Evolutionary conservation across 1,284 basidiomycete species (phyloP).

Genomic region (Xerocomus minutiporus): DNA sequence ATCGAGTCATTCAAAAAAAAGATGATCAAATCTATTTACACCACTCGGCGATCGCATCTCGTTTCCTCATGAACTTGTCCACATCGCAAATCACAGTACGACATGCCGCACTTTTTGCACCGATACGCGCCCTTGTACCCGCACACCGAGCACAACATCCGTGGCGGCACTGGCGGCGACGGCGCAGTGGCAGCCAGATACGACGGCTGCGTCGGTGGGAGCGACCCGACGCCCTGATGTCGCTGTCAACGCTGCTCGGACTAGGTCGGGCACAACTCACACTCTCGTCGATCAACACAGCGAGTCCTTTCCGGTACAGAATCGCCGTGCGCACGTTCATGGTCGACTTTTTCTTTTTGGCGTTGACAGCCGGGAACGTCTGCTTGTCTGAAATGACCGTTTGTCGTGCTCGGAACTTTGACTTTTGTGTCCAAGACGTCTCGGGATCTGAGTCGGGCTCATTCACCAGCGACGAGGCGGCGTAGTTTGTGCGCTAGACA

Average conservation of each 20-base stretch:
- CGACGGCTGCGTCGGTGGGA: conserved; percentile 49
- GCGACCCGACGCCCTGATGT: conserved; percentile 51
- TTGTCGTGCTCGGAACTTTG: conserved; percentile 65
- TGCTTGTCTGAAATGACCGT: conserved; percentile 69
- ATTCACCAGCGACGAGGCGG: conserved; percentile 44
- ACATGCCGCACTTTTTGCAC: conserved; percentile 54
- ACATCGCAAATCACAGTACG: conserved; percentile 57
- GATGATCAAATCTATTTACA: conserved; percentile 25
- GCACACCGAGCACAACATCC: conserved; percentile 61
- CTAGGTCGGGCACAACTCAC: conserved; percentile 40
- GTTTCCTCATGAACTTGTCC: conserved; percentile 56
- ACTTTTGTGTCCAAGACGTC: conserved; percentile 21
- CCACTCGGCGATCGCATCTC: conserved; percentile 53
- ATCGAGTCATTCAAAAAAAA: not conserved
- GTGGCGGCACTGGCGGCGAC: conserved; percentile 45
- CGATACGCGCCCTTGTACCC: conserved; percentile 65
- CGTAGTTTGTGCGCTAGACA: conserved; percentile 70
- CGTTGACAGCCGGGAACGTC: conserved; percentile 32
- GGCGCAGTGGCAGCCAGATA: conserved; percentile 56
- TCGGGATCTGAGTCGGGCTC: conserved; percentile 44
- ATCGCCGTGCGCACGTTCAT: conserved; percentile 74
- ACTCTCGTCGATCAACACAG: conserved; percentile 71
- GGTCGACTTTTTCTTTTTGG: conserved; percentile 70
- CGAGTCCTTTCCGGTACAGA: conserved; percentile 73
- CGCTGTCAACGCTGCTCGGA: not conserved